Evolutionary conservation across 176 grass and related monocot genomes (phyloP).

Genomic region (Triticum dicoccoides): DNA sequence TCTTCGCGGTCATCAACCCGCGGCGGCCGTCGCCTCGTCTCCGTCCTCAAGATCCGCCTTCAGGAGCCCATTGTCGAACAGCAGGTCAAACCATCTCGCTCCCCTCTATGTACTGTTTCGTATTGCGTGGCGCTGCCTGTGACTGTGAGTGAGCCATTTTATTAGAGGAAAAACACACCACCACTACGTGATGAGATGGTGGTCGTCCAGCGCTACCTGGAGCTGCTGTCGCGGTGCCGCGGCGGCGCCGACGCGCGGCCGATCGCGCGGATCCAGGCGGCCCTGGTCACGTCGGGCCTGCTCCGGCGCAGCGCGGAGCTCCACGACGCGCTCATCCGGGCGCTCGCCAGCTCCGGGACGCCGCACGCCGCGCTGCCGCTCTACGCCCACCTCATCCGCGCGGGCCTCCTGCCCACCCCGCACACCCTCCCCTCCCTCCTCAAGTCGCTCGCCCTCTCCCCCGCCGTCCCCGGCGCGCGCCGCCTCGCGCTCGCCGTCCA

Average conservation of each 20-base stretch:
- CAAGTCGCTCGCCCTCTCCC: constrained; percentile 25
- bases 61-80: constrained; percentile 75
- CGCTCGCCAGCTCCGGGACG: constrained; percentile 24
- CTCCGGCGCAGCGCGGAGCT: constrained; percentile 27
- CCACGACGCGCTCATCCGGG: constrained; percentile 48
- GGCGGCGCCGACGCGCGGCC: constrained; percentile 16
- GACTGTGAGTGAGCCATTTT: not conserved
- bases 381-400: constrained; percentile 38
- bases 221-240: constrained; percentile 28
- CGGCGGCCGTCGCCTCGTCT: constrained; percentile 72
- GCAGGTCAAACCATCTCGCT: constrained; percentile 42
- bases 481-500: constrained; percentile 12
- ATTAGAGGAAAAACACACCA: not conserved
- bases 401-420: constrained; percentile 29
- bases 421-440: constrained; percentile 49
- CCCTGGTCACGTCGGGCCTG: constrained; percentile 26
- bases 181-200: constrained; percentile 15
- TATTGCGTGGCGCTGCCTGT: not conserved
- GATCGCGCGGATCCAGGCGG: constrained; percentile 38
- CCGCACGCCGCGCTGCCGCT: constrained; percentile 36
- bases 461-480: not conserved
- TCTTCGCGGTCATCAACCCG: constrained; percentile 77
- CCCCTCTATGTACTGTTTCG: not conserved
- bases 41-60: constrained; percentile 74
- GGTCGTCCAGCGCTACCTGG: constrained; percentile 17